Evolutionary conservation across 2,329 filamentous ascomycete genomes (phyloP).

Genomic region (Zymoseptoria pseudotritici): DNA sequence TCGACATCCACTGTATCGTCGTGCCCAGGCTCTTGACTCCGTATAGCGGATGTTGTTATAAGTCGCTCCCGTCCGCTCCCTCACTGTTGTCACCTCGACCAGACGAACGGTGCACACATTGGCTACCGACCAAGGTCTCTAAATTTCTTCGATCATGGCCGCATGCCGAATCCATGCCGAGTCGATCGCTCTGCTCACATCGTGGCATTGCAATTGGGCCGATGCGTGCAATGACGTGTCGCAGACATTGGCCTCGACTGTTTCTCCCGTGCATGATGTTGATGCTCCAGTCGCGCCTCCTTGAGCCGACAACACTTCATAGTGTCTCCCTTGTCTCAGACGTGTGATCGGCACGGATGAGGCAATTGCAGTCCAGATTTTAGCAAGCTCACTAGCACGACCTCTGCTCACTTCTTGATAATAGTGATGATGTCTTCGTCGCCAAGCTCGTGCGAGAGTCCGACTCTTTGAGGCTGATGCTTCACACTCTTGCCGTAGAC

Average conservation of each 20-base stretch:
- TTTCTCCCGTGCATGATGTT: background rate
- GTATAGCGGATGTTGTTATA: background rate
- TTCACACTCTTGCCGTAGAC: slow-evolving; percentile 98
- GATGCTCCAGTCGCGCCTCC: background rate
- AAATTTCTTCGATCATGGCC: background rate
- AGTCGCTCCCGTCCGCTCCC: background rate
- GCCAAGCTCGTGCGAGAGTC: slow-evolving; percentile 79
- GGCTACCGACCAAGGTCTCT: background rate
- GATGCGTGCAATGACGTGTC: background rate
- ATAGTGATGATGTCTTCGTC: slow-evolving; percentile 80
- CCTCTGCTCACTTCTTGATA: slow-evolving; percentile 25
- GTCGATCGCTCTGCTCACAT: background rate
- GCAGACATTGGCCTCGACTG: background rate
- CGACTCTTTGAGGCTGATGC: slow-evolving; percentile 95
- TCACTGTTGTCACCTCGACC: background rate
- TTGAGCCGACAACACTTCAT: background rate
- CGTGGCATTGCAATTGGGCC: too few relatives aligned
- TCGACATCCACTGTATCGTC: background rate
- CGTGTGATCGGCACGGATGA: background rate
- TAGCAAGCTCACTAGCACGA: background rate
- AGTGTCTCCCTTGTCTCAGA: background rate
- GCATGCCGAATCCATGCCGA: background rate
- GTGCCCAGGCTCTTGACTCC: background rate
- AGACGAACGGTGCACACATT: background rate
- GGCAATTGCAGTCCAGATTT: background rate